Conservation (phyloP, 352 stramenopile genomes). For the Thraustochytrium aureum region DNA sequence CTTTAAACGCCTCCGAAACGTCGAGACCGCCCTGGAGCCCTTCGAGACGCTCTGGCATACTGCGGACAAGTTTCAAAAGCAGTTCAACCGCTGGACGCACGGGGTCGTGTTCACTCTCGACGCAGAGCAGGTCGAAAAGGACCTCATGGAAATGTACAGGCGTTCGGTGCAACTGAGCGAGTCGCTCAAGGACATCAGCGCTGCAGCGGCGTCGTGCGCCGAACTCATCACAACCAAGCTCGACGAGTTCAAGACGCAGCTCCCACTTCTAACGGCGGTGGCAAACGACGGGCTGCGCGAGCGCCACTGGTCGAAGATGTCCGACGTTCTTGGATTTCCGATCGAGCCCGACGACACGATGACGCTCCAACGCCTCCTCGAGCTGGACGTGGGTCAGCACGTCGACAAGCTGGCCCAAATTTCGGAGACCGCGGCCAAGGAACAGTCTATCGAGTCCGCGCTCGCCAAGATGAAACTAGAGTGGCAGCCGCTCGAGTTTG, state of each 20-base stretch:
- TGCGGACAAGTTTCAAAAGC: slow-evolving; percentile 40
- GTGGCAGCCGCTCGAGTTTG: slow-evolving; percentile 64
- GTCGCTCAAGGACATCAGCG: not conserved
- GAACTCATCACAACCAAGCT: slow-evolving; percentile 59
- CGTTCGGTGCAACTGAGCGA: slow-evolving; percentile 18
- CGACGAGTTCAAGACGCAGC: slow-evolving; percentile 61
- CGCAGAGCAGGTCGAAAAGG: slow-evolving; percentile 29
- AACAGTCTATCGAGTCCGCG: slow-evolving; percentile 67
- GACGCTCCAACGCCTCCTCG: slow-evolving; percentile 33
- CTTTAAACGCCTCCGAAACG: not conserved
- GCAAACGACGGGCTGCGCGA: slow-evolving; percentile 84
- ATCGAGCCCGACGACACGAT: slow-evolving; percentile 17
- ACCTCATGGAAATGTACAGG: slow-evolving; percentile 8
- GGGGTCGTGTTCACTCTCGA: slow-evolving; percentile 42
- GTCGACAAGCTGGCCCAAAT: slow-evolving; percentile 58
- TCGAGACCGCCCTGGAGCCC: slow-evolving; percentile 35
- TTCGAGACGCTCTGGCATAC: slow-evolving; percentile 45
- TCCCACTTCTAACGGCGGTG: slow-evolving; percentile 86
- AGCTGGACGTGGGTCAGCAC: slow-evolving; percentile 50
- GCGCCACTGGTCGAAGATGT: slow-evolving; percentile 79
- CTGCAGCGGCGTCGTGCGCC: slow-evolving; percentile 67
- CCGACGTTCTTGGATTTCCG: slow-evolving; percentile 11
- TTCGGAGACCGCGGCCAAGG: slow-evolving; percentile 70
- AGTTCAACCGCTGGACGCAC: slow-evolving; percentile 46
- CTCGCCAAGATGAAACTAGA: slow-evolving; percentile 68